Evolutionary conservation across 768 basidiomycete species (phyloP), one percentile per base, ranked within the genome.

Genomic region (Ramaria rubella): DNA sequence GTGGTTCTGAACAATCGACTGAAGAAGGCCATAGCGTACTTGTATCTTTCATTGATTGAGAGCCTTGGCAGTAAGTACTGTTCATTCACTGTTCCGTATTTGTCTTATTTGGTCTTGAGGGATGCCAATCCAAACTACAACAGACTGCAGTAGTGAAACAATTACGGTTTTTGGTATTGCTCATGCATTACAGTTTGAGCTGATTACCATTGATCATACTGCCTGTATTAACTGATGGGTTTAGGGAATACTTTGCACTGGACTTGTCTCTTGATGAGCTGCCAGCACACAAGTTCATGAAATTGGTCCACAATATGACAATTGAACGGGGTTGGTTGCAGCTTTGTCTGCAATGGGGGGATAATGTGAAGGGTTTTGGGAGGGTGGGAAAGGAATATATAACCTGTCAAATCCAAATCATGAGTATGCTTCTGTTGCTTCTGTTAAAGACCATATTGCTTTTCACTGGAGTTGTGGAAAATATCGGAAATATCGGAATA

Each of bases 71-170:
- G 66, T 69, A 57, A 27, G 59, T 60, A 23, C 48, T 17, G 7
- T 19, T 7, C 21, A 31, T 49, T 24, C 44, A 23, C 9, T n/a
- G n/a, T n/a, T n/a, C n/a, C n/a, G n/a, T n/a, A n/a, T n/a, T 24
- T 9, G 9, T 46, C 11, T 24, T 23, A 11, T 9, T 11, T 14
- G 9, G 23, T 30, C 49, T 58, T 24, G 60, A 73, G 70, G 73
- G 0, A 61, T 73, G 8, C 71, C 72, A 5, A 9, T 70, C 0
- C 71, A 73, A 51, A 64, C 66, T 9, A 65, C 65, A 1, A 71
- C 69, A 0, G 74, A 76, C 45, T 72, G 69, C 58, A 67, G 73
- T 0, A 66, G 67, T 0, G 73, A 76, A 49, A 74, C 72, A 0
- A 71, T 68, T 5, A 12, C 8, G 27, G 26, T 69, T 1, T 75